Evolutionary conservation across 2,329 filamentous ascomycete species (phyloP).

Genomic region (Penicillium polonicum): DNA sequence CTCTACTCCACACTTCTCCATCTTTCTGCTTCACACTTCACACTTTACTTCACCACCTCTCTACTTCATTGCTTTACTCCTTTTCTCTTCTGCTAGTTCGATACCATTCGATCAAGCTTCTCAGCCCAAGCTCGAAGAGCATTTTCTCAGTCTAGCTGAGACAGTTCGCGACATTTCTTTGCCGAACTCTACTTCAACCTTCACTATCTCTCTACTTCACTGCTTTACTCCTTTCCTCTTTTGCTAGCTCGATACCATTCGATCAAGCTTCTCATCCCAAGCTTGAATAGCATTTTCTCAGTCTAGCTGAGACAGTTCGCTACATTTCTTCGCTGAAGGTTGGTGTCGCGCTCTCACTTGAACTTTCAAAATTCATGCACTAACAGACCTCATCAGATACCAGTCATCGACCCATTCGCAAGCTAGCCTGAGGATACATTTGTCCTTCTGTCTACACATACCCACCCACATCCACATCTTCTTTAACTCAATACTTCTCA

Average conservation of each 20-base stretch:
- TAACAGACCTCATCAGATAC: not conserved
- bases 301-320: not conserved
- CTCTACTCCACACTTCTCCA: not conserved
- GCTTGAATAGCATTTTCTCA: not conserved
- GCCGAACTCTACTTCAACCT: too few species aligned
- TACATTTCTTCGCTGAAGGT: not conserved
- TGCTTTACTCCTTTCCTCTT: too few species aligned
- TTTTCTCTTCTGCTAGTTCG: not conserved
- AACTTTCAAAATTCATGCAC: not conserved
- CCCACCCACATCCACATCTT: not conserved
- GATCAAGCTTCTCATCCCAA: not conserved
- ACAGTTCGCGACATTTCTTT: not conserved
- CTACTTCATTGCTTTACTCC: not conserved
- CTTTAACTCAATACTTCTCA: not conserved
- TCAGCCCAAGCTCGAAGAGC: not conserved
- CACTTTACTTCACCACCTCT: not conserved
- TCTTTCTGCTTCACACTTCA: not conserved
- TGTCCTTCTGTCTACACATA: not conserved
- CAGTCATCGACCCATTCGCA: not conserved
- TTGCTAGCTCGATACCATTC: not conserved
- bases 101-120: not conserved
- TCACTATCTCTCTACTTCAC: too few species aligned
- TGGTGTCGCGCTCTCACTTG: not conserved
- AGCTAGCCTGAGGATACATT: not conserved
- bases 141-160: not conserved